Conservation (phyloP, 2,329 filamentous ascomycete genomes). For the Cercospora citrullina region DNA sequence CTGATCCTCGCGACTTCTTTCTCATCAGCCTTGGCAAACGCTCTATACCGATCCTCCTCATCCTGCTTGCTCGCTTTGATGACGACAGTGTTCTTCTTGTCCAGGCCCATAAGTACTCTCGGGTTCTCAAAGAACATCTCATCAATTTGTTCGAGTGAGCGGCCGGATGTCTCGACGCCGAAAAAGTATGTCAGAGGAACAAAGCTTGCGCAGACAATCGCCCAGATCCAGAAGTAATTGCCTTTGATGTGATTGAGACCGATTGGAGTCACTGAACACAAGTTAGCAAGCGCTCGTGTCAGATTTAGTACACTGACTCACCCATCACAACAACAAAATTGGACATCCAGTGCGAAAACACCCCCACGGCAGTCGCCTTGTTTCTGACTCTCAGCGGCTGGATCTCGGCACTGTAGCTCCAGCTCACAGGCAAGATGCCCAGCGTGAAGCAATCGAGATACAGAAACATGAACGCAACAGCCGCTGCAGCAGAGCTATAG, state of each 20-base stretch:
- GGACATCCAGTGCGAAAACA: constrained; percentile 53
- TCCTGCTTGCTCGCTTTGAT: constrained; percentile 27
- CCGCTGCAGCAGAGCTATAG: constrained; percentile 35
- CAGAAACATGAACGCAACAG: constrained; percentile 48
- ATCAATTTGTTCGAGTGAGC: constrained; percentile 34
- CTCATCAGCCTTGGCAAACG: constrained; percentile 24
- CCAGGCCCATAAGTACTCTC: constrained; percentile 38
- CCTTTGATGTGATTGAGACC: constrained; percentile 41
- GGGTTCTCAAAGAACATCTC: constrained; percentile 39
- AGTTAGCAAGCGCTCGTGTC: neutral
- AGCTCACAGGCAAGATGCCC: constrained; percentile 46
- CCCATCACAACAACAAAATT: constrained; percentile 45
- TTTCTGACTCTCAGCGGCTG: constrained; percentile 52
- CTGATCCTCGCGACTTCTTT: constrained; percentile 17
- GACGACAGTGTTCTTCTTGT: constrained; percentile 31
- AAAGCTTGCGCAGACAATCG: constrained; percentile 54
- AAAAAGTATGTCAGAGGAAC: constrained; percentile 48
- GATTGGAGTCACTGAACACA: constrained; percentile 23
- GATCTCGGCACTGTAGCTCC: constrained; percentile 50
- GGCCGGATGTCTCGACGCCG: constrained; percentile 36
- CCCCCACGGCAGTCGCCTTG: constrained; percentile 51
- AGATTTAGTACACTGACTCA: neutral
- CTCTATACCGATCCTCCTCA: constrained; percentile 27
- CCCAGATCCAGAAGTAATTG: constrained; percentile 58
- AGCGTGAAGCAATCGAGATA: constrained; percentile 58